Evolutionary conservation across 805 yeast genomes (phyloP), one percentile per base, ranked within the genome.

Genomic region (Saccharomycopsis malanga): DNA sequence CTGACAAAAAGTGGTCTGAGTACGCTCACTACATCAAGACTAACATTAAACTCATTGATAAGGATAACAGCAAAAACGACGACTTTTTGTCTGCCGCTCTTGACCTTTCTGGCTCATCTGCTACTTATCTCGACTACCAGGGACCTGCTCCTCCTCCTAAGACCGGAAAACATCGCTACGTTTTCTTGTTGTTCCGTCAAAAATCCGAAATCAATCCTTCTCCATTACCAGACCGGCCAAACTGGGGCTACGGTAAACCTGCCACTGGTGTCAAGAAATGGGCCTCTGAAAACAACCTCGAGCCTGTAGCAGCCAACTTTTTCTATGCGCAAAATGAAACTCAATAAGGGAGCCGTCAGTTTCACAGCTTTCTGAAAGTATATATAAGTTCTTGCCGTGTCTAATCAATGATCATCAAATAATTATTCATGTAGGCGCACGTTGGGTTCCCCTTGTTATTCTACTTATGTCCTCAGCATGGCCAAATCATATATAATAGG

Each of bases 91-190:
- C 71, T 14, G 61, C 71, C 1, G 65, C 65, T n/a, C 50, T 64
- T 25, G 61, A 65, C 14, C 52, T 70, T 6, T 37, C 34, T 3
- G 36, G 48, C 15, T 52, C 61, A 35, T 50, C 59, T 34, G 79
- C 76, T 18, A 58, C 53, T 18, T 70, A 70, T 37, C 54, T 83
- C 25, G 68, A 79, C 4, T 87, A 88, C 63, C 59, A 67, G 56
- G 95, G 95, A 0, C 96, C 96, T 2, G 96, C 77, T 4, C 96
- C 96, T n/a, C 96, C 96, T 34, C 74, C 75, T 41, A 79, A 79
- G 46, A 84, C 96, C 0, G 91, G 94, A 12, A 76, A 81, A 59
- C 97, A 89, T 68, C 79, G 96, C 54, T 89, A 89, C 62, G 87
- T 85, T 17, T 85, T 83, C 57, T 57, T 87, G 46, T 66, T 89